Evolutionary conservation across 805 yeast species (phyloP), one percentile per base, ranked within the genome.

Genomic region (Ogataea kodamae): DNA sequence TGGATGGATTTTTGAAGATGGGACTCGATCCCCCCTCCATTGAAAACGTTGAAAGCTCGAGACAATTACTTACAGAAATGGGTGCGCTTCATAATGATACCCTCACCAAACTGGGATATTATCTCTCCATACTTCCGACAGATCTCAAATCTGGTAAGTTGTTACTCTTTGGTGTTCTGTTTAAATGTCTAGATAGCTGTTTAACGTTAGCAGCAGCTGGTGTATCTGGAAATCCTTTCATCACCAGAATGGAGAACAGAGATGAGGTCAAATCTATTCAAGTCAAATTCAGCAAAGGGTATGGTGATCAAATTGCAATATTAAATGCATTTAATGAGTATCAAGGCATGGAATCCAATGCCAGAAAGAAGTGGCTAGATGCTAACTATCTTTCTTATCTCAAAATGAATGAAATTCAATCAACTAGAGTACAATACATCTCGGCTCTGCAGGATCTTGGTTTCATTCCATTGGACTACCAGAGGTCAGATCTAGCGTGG

Each of bases 141-240:
- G 97, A 90, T 55, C 72, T 90, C 26, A 80, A 76, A 41, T 81
- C 87, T 29, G 96, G 95, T 6, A 90, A 90, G 49, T 59, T 89
- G 33, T 62, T 90, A 21, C 76, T 89, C 11, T 73, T 78, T 41
- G 88, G 95, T 1, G 76, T 90, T 25, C 70, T 89, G 5, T 85
- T 90, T 55, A 92, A 92, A 0, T 81, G 92, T 49, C 61, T 89
- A 6, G 89, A 85, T 16, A 62, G 72, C 12, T 81, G 89, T 39
- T 65, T 88, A n/a, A 76, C 92, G 1, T 62, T 86, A n/a, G 90
- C 95, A 0, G 76, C 96, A 0, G 68, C 87, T 2, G 61, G 82
- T 24, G 74, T 88, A 10, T 69, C 79, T 8, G 89, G 92, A 3
- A 65, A 76, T 17, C 95, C 95, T 2, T 85, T 89, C 54, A 55